These are phyloP conservation scores for Trichoderma gamsii DNA, from an alignment of 495 filamentous ascomycete species.

Conservation along the genomic window DNA sequence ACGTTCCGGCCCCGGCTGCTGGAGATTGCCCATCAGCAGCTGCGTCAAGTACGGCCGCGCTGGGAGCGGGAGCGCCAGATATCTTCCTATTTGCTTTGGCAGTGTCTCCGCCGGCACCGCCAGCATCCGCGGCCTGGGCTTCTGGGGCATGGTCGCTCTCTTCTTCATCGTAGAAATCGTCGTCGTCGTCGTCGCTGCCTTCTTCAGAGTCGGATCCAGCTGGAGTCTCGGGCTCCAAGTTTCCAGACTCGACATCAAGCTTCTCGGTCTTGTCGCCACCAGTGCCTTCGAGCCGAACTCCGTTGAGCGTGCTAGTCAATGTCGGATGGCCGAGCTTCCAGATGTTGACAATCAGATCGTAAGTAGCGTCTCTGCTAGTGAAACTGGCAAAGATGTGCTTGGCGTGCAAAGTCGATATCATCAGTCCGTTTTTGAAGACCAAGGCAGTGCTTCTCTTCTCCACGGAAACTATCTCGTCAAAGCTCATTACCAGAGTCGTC, in stretches of 20 bases:
- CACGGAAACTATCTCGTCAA: slow-evolving; percentile 92
- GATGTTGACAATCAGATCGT: slow-evolving; percentile 93
- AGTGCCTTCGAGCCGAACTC: slow-evolving; percentile 69
- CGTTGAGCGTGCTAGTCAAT: slow-evolving; percentile 80
- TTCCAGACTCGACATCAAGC: slow-evolving; percentile 43
- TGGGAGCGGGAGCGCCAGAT: slow-evolving; percentile 49
- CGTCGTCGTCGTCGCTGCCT: slow-evolving; percentile 56
- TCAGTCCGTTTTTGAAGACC: slow-evolving; percentile 95
- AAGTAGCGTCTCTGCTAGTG: slow-evolving; percentile 88
- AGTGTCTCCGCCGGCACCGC: slow-evolving; percentile 55
- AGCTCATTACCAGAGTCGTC: slow-evolving; percentile 93
- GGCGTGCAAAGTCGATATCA: slow-evolving; percentile 91
- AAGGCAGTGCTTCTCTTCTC: slow-evolving; percentile 96
- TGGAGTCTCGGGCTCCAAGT: slow-evolving; percentile 12
- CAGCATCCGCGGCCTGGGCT: slow-evolving; percentile 54
- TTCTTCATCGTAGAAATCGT: slow-evolving; percentile 67
- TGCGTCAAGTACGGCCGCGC: slow-evolving; percentile 52
- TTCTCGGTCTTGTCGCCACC: slow-evolving; percentile 90
- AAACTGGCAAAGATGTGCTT: slow-evolving; percentile 95
- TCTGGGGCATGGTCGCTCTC: slow-evolving; percentile 59
- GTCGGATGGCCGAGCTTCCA: slow-evolving; percentile 96
- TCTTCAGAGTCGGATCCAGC: slow-evolving; percentile 48
- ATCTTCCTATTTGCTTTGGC: slow-evolving; percentile 58
- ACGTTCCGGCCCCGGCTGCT: slow-evolving; percentile 55
- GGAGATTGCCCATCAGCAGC: slow-evolving; percentile 32